Conservation (phyloP, 2,329 filamentous ascomycete genomes). For the Penicillium hesseltinei region DNA sequence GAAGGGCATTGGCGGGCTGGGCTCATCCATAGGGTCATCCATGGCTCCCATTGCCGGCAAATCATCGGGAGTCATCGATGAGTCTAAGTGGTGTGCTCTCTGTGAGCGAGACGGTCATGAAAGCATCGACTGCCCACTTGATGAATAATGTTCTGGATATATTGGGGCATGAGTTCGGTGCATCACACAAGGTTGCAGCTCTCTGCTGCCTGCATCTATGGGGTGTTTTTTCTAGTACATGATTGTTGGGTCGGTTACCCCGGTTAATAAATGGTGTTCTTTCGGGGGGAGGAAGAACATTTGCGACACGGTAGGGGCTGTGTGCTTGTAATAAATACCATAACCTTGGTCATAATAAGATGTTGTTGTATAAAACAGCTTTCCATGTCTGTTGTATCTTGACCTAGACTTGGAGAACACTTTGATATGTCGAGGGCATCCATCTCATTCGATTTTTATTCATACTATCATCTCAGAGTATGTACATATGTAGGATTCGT, state of each 20-base stretch:
- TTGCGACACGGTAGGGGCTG: background rate
- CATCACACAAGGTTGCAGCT: constrained; percentile 11
- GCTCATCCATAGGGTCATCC: constrained; percentile 47
- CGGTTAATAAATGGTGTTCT: constrained; percentile 5
- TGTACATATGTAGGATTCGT: background rate
- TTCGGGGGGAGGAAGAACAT: background rate
- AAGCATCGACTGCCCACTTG: constrained; percentile 90
- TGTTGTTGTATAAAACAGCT: background rate
- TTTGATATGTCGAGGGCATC: background rate
- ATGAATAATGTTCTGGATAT: constrained; percentile 55
- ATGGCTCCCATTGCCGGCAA: constrained; percentile 71
- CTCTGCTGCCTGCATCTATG: constrained; percentile 2
- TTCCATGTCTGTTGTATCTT: background rate
- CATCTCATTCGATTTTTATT: no score
- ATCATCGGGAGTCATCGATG: constrained; percentile 73
- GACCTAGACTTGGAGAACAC: background rate
- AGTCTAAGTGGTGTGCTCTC: constrained; percentile 91
- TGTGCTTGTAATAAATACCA: constrained; percentile 3
- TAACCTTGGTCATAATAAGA: background rate
- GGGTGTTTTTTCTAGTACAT: constrained; percentile 25
- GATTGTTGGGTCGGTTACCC: constrained; percentile 16
- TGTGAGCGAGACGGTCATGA: constrained; percentile 96
- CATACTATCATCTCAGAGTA: background rate
- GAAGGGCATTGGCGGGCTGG: constrained; percentile 41
- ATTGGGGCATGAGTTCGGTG: background rate